phyloP scores from a whole-genome alignment of 805 yeast genomes.

The Candida argentea region DNA sequence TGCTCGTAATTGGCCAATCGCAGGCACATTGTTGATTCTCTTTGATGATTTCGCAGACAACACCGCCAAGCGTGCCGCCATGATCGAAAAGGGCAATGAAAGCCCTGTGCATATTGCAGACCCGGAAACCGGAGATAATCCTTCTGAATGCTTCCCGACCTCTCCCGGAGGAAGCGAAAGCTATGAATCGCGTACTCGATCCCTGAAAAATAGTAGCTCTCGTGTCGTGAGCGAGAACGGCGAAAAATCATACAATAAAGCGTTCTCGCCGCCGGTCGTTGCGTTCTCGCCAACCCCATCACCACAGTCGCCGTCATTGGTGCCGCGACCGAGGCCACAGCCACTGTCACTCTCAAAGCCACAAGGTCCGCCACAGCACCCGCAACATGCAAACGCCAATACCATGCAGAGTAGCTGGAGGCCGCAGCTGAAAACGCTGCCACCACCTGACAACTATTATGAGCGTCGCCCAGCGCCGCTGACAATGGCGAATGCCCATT shows the following conservation, averaged over 20 bases:
- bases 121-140: no score
- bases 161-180: conserved; percentile 13
- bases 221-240: background rate
- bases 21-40: conserved; percentile 23
- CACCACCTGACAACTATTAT: conserved; percentile 5
- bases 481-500: no score
- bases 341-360: no score
- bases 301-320: no score
- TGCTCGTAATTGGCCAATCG: conserved; percentile 29
- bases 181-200: background rate
- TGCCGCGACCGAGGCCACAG: no score
- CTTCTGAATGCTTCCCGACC: conserved; percentile 19
- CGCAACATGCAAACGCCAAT: conserved; percentile 3
- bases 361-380: conserved; percentile 6
- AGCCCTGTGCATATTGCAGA: conserved; percentile 30
- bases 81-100: conserved; percentile 29
- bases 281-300: conserved; percentile 15
- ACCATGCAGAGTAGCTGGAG: no score
- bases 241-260: background rate
- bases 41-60: conserved; percentile 35
- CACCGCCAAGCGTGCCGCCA: conserved; percentile 29
- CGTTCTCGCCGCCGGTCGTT: conserved; percentile 9
- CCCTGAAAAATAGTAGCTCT: background rate
- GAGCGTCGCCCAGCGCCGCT: conserved; percentile 22
- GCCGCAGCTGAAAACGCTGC: conserved; percentile 1